Conservation (phyloP, 2,329 filamentous ascomycete genomes). For the Calonectria leucothoes region DNA sequence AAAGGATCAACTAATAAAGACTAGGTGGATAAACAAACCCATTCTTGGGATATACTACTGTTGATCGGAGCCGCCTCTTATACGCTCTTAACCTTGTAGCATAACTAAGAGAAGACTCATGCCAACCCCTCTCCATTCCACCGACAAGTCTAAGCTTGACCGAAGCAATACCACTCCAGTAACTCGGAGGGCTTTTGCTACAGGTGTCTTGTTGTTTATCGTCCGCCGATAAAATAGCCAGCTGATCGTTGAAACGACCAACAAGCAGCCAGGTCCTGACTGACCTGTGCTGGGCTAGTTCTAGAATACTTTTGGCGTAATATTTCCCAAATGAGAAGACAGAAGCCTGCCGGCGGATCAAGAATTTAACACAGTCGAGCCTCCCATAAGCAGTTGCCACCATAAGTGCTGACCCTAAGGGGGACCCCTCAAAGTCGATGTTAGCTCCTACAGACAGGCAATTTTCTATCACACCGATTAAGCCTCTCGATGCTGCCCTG, state of each 20-base stretch:
- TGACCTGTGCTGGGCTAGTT: conserved; percentile 59
- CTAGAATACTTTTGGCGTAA: conserved; percentile 6
- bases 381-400: conserved; percentile 21
- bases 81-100: no score
- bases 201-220: no score
- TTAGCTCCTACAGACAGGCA: conserved; percentile 7
- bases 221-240: neutral
- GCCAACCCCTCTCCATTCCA: no score
- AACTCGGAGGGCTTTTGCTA: no score
- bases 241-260: conserved; percentile 7
- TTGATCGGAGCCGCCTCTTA: no score
- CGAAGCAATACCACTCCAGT: no score
- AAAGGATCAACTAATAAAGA: no score
- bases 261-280: neutral
- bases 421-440: conserved; percentile 17
- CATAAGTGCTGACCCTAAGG: conserved; percentile 21
- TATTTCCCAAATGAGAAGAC: neutral
- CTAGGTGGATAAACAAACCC: no score
- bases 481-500: neutral
- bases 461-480: neutral
- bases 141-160: no score
- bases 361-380: neutral
- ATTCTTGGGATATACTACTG: no score
- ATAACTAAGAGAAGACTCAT: no score
- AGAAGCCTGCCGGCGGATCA: neutral